A percentile compares a stretch with the other conserved stretches of the same genome.
These are phyloP conservation scores for Penicillium silybi DNA, from an alignment of 495 filamentous ascomycete genomes.

Conservation along the genomic window DNA sequence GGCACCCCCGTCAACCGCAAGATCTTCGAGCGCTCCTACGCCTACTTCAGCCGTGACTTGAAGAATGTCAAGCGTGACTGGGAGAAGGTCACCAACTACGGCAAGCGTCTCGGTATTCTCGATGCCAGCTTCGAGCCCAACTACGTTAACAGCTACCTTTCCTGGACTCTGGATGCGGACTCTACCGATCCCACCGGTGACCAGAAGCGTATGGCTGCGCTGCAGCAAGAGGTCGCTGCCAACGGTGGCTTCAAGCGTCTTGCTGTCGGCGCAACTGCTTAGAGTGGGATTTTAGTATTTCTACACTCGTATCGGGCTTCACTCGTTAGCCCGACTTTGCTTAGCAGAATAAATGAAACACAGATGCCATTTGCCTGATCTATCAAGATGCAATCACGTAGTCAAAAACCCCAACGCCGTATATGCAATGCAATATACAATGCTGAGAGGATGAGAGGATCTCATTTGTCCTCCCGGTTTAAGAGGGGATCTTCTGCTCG, in stretches of 20 bases:
- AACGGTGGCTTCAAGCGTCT: slow-evolving; percentile 45
- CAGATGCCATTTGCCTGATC: neutral
- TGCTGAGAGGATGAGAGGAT: neutral
- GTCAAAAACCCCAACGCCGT: neutral
- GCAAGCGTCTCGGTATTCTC: slow-evolving; percentile 61
- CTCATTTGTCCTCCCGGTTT: neutral
- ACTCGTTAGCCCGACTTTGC: slow-evolving; percentile 14
- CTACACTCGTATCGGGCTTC: slow-evolving; percentile 4
- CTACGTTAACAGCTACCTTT: slow-evolving; percentile 63
- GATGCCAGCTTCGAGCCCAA: slow-evolving; percentile 55
- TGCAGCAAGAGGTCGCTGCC: slow-evolving; percentile 55
- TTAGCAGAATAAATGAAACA: slow-evolving; percentile 5
- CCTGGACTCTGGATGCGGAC: slow-evolving; percentile 57
- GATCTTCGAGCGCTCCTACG: slow-evolving; percentile 69
- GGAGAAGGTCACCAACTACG: slow-evolving; percentile 66
- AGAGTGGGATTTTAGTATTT: neutral
- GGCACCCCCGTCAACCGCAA: slow-evolving; percentile 60
- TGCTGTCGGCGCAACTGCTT: slow-evolving; percentile 32
- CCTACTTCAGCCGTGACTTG: slow-evolving; percentile 65
- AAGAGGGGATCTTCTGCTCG: slow-evolving; percentile 2
- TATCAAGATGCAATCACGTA: neutral
- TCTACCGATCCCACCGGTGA: slow-evolving; percentile 60
- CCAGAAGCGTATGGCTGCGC: slow-evolving; percentile 60
- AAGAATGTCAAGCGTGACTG: slow-evolving; percentile 69
- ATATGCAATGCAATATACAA: neutral